A percentile compares a stretch with the other conserved stretches of the same genome.
phyloP scores from a whole-genome alignment of 768 basidiomycete species.

The Auricularia sp. region DNA sequence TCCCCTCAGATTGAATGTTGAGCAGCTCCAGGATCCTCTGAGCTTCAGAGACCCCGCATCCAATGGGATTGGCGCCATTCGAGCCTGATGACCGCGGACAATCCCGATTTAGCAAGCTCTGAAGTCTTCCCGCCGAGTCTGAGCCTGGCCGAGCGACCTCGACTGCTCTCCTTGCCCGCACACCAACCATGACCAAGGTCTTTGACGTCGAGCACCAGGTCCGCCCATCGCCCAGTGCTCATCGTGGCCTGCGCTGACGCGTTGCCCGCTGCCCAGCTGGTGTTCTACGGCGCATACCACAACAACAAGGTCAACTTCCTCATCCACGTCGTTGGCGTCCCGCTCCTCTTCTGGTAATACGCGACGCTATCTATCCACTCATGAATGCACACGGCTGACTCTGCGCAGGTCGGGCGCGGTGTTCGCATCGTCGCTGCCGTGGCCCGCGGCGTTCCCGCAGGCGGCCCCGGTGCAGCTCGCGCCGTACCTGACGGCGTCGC shows the following conservation, averaged over 20 bases:
- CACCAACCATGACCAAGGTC: constrained; percentile 18
- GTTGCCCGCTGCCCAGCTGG: constrained; percentile 40
- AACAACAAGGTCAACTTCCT: constrained; percentile 69
- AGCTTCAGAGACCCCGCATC: too few species aligned
- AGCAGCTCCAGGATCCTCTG: too few species aligned
- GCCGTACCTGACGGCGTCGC: constrained; percentile 57
- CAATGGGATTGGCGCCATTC: too few species aligned
- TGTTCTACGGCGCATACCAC: constrained; percentile 93
- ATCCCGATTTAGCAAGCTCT: too few species aligned
- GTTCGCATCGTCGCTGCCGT: constrained; percentile 26
- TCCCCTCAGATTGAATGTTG: too few species aligned
- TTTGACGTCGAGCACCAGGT: constrained; percentile 70
- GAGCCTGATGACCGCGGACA: too few species aligned
- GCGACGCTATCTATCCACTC: too few species aligned
- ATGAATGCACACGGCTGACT: constrained; percentile 5
- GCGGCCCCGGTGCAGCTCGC: constrained; percentile 39
- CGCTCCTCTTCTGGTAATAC: constrained; percentile 78
- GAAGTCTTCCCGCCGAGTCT: too few species aligned
- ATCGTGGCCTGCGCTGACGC: constrained; percentile 9
- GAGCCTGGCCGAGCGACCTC: too few species aligned
- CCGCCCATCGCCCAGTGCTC: constrained; percentile 7
- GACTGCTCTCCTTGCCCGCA: too few species aligned
- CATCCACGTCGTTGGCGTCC: constrained; percentile 83
- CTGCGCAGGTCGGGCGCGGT: constrained; percentile 8
- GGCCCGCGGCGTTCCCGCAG: constrained; percentile 44